Evolutionary conservation across 2,329 filamentous ascomycete species (phyloP), one percentile per base, ranked within the genome.

Genomic region (Pestalotiopsis sp.): DNA sequence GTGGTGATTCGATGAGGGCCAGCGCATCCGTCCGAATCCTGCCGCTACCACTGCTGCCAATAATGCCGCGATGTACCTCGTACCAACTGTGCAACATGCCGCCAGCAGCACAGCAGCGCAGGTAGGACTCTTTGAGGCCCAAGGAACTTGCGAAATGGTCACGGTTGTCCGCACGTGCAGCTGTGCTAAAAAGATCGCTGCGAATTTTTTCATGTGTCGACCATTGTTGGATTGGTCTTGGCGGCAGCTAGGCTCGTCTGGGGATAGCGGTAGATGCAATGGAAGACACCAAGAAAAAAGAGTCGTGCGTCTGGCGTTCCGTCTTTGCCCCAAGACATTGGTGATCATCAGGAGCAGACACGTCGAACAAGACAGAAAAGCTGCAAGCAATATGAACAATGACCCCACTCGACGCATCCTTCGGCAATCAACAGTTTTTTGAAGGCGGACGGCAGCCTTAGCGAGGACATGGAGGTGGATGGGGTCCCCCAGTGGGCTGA

Each of bases 281-380:
- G 20, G 64, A 66, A 66, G 64, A 41, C 64, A 60, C 64, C 52
- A 60, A 66, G 64, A 66, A 66, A 60, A 60, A 52, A 52, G 20
- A 52, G 45, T n/a, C 17, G 17, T 20, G 45, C 23, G 58, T 23
- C 64, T 23, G 60, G 17, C 62, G 31, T 58, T 36, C 55, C 20
- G 25, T 27, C 14, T 17, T 62, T 39, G 2, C 7, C 31, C n/a
- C 23, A 39, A 23, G n/a, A 41, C 23, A 38, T n/a, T 14, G 39
- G 39, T 38, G 61, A 64, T 52, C 38, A 64, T 52, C 61, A 49
- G 61, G 61, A 52, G 27, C 31, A 41, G 38, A 52, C 45, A 52
- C 41, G 41, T 52, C 45, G 45, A 52, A 52, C 45, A 52, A 9
- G 20, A n/a, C 7, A n/a, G 6, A 23, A 52, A 52, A 52, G 45